These are phyloP conservation scores for Ophiocytium majus DNA, from an alignment of 352 stramenopile genomes.

Conservation along the genomic window DNA sequence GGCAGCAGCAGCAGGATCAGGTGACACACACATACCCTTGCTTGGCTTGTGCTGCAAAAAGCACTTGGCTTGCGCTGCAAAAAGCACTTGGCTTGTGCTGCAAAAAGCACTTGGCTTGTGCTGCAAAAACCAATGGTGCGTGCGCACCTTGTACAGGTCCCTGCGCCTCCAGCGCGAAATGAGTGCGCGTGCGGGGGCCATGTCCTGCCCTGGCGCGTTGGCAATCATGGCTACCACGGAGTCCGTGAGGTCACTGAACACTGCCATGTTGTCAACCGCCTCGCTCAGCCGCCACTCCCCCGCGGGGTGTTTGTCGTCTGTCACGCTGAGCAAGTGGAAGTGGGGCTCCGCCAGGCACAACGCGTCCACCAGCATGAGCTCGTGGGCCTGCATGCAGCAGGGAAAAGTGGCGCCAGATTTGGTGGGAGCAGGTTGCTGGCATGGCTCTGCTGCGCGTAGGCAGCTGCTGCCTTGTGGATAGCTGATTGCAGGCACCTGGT, in stretches of 20 bases:
- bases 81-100: neutral
- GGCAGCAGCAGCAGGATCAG: too few relatives aligned
- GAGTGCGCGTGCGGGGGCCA: slow-evolving; percentile 31
- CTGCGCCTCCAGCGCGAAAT: slow-evolving; percentile 31
- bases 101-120: neutral
- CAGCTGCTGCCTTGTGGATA: too few relatives aligned
- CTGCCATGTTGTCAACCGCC: slow-evolving; percentile 35
- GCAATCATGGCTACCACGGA: slow-evolving; percentile 46
- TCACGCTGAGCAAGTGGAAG: slow-evolving; percentile 30
- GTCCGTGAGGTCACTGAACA: slow-evolving; percentile 47
- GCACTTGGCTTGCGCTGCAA: neutral
- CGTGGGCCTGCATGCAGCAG: neutral
- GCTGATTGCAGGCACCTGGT: too few relatives aligned
- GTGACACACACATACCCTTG: too few relatives aligned
- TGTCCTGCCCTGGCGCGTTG: slow-evolving; percentile 28
- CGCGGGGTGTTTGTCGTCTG: slow-evolving; percentile 44
- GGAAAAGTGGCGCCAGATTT: neutral
- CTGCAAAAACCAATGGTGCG: neutral
- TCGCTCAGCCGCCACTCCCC: slow-evolving; percentile 47
- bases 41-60: neutral
- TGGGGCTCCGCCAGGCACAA: slow-evolving; percentile 32
- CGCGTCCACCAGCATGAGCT: slow-evolving; percentile 41
- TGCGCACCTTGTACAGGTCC: slow-evolving; percentile 35
- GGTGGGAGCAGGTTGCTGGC: neutral
- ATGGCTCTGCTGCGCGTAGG: too few relatives aligned